Evolutionary conservation across 352 stramenopile species (phyloP).

Genomic region (Pythium volutum): DNA sequence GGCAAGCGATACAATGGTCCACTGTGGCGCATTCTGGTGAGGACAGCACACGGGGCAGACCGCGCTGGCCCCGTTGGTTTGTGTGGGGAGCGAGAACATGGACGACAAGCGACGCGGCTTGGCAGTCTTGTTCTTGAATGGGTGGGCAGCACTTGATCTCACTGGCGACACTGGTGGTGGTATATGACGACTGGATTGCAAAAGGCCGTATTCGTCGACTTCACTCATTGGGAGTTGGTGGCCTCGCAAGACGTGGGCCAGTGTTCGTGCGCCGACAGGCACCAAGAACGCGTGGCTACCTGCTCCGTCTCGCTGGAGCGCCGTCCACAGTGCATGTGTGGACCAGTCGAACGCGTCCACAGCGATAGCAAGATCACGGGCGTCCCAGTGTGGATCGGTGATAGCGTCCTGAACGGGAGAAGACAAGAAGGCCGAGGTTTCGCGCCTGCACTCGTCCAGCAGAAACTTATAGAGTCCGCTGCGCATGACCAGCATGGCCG

Average conservation of each 20-base stretch:
- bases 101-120: constrained; percentile 18
- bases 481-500: constrained; percentile 36
- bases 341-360: constrained; percentile 69
- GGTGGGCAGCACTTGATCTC: neutral
- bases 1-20: constrained; percentile 16
- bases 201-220: constrained; percentile 32
- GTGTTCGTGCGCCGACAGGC: constrained; percentile 36
- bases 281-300: constrained; percentile 33
- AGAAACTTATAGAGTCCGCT: constrained; percentile 42
- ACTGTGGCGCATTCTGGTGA: neutral
- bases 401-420: neutral
- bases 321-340: neutral
- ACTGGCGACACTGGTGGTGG: neutral
- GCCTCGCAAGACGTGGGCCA: constrained; percentile 35
- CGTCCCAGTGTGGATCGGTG: constrained; percentile 19
- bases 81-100: constrained; percentile 23
- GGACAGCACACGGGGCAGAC: constrained; percentile 8
- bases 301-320: constrained; percentile 21
- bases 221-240: constrained; percentile 42
- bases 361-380: constrained; percentile 35
- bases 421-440: neutral
- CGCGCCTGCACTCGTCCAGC: constrained; percentile 28
- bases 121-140: neutral
- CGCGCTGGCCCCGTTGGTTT: neutral
- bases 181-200: neutral